Conservation (phyloP, 345 rosid genomes). For the Camelina neglecta region DNA sequence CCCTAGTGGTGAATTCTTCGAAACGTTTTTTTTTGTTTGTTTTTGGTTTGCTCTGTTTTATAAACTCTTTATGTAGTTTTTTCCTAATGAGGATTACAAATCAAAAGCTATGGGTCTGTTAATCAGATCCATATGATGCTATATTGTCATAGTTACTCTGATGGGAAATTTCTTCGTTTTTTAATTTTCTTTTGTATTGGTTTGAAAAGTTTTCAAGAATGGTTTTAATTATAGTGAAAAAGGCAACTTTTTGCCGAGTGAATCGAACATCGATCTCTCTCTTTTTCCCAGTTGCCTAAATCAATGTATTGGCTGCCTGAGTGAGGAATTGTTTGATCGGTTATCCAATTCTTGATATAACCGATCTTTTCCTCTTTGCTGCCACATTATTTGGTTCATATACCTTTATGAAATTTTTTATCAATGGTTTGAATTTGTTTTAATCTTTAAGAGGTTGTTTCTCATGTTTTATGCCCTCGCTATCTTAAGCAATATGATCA, state of each 20-base stretch:
- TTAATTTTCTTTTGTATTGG: neutral
- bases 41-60: too few relatives aligned
- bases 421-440: neutral
- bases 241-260: slow-evolving; percentile 50
- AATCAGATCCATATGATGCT: slow-evolving; percentile 38
- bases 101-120: slow-evolving; percentile 40
- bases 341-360: neutral
- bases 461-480: neutral
- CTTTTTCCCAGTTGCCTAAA: slow-evolving; percentile 47
- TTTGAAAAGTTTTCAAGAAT: neutral
- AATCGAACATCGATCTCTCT: slow-evolving; percentile 45
- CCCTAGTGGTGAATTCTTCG: neutral
- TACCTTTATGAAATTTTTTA: too few relatives aligned
- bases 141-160: slow-evolving; percentile 49
- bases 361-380: slow-evolving; percentile 23
- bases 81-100: slow-evolving; percentile 42
- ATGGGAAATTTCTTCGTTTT: slow-evolving; percentile 25
- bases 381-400: slow-evolving; percentile 17
- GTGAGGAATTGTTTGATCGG: slow-evolving; percentile 14
- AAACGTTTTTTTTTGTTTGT: neutral
- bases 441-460: too few relatives aligned
- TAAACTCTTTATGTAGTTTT: neutral
- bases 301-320: slow-evolving; percentile 11
- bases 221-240: neutral
- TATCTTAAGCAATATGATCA: neutral